Conservation (phyloP, 2,329 filamentous ascomycete species). For the Colletotrichum salicis region DNA sequence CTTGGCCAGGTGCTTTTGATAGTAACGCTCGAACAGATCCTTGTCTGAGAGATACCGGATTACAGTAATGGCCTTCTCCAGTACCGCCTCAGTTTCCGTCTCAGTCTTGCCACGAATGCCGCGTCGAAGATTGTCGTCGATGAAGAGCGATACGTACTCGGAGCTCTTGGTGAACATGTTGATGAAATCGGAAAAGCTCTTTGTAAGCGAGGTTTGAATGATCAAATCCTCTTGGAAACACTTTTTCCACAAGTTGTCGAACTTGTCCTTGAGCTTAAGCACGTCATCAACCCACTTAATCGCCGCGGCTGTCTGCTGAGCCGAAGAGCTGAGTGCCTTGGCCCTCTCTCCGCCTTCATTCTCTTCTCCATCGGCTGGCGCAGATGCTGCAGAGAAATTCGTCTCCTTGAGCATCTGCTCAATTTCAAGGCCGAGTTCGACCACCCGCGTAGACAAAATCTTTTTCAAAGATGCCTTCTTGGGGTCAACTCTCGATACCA, state of each 20-base stretch:
- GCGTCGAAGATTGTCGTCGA: conserved; percentile 95
- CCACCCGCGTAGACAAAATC: conserved; percentile 78
- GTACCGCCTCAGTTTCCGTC: conserved; percentile 80
- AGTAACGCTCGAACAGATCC: conserved; percentile 96
- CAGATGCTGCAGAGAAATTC: conserved; percentile 57
- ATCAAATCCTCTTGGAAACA: conserved; percentile 82
- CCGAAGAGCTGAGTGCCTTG: conserved; percentile 57
- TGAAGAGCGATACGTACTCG: conserved; percentile 95
- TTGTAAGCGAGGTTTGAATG: conserved; percentile 83
- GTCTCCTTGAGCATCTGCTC: conserved; percentile 73
- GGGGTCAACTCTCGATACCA: conserved; percentile 81
- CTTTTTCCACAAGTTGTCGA: conserved; percentile 78
- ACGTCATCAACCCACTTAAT: conserved; percentile 97
- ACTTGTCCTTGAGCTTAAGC: conserved; percentile 85
- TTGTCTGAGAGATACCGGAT: conserved; percentile 91
- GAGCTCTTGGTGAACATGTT: conserved; percentile 87
- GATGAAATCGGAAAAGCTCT: conserved; percentile 92
- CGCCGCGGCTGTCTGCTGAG: conserved; percentile 85
- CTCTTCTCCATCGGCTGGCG: conserved; percentile 56
- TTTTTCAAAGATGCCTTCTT: conserved; percentile 77
- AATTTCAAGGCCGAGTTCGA: conserved; percentile 84
- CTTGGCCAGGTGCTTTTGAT: conserved; percentile 94
- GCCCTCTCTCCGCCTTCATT: conserved; percentile 60
- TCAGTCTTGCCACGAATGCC: conserved; percentile 95
- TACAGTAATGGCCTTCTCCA: conserved; percentile 90